Base-by-base conservation (phyloP, 305 asterid genomes). In the Solanum hybrid region DNA sequence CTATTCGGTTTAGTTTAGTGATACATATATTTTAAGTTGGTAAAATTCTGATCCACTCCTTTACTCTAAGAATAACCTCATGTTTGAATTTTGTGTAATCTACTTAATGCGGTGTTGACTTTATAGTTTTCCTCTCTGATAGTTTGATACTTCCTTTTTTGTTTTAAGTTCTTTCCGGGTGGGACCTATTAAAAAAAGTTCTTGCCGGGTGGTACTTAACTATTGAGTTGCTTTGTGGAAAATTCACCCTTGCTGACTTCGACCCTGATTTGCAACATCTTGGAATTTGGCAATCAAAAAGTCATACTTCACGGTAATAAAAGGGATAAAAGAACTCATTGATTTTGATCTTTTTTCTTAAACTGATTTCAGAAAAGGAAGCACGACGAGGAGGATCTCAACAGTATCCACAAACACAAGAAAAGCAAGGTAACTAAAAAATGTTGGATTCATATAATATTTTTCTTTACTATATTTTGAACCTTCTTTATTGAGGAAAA, bases 401-500 rank as follows among this genome's bases (percentile, higher is more conserved):
- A 90, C 88, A 98, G 95, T 90, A 77, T 93, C 88, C 95, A 95
- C 90, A 97, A 95, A 92, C 98, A 95, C 96, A 97, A 96, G 96
- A 97, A 93, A 93, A 96, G 95, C 91, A 97, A 97, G 99, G 99
- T 97, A 95, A 85, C 64, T 33, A 37, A 89, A 91, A 84, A 69
- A 64, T 88, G 22, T 81, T 78, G 35, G 34, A 78, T 82, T 86
- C 37, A 51, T 89, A 89, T 85, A 86, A 14, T 77, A 89, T 35
- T 86, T 73, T 34, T 4, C 81, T 46, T 91, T 4, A 16, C 89
- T 90, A n/a, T n/a, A 86, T 26, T 85, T 87, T 46, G 42, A 46
- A 83, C 39, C 29, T 46, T 3, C 74, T 83, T 83, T 83, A 0
- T 5, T 29, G 39, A 83, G 24, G 36, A 29, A 51, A 84, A 4